phyloP scores from a whole-genome alignment of 2,329 filamentous ascomycete species.

The Exophiala sideris region DNA sequence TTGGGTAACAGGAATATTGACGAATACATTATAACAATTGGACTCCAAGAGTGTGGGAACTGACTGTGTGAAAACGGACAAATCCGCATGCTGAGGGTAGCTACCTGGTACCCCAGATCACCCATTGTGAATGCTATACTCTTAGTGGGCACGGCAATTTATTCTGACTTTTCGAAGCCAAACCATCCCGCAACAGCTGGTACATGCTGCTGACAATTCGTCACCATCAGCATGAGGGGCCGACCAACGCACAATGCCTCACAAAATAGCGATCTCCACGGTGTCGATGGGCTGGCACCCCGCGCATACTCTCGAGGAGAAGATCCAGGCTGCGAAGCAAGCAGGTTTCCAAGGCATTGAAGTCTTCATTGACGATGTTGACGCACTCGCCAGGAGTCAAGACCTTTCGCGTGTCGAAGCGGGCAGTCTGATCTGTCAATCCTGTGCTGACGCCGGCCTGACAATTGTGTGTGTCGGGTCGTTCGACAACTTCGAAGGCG shows the following conservation, averaged over 20 bases:
- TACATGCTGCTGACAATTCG: too few relatives aligned
- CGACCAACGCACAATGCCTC: not conserved
- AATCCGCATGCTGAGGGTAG: too few relatives aligned
- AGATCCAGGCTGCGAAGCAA: slow-evolving; percentile 64
- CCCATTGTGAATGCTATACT: too few relatives aligned
- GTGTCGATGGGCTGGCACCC: slow-evolving; percentile 73
- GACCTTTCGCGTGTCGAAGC: slow-evolving; percentile 54
- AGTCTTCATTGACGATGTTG: slow-evolving; percentile 72
- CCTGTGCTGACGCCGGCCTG: slow-evolving; percentile 39
- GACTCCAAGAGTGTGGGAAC: too few relatives aligned
- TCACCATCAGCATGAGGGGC: too few relatives aligned
- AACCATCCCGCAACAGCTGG: too few relatives aligned
- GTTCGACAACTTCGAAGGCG: slow-evolving; percentile 39
- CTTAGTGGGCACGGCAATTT: too few relatives aligned
- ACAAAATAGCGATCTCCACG: slow-evolving; percentile 59
- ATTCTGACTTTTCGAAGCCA: too few relatives aligned
- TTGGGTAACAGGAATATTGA: too few relatives aligned
- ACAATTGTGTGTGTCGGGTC: slow-evolving; percentile 35
- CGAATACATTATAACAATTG: too few relatives aligned
- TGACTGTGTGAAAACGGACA: too few relatives aligned
- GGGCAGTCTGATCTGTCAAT: slow-evolving; percentile 53
- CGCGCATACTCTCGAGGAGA: slow-evolving; percentile 60
- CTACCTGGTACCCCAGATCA: too few relatives aligned
- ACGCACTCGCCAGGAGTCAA: slow-evolving; percentile 52
- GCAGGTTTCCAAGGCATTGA: slow-evolving; percentile 69